Conservation (phyloP, 495 filamentous ascomycete species). For the Aspergillus cristatus region DNA sequence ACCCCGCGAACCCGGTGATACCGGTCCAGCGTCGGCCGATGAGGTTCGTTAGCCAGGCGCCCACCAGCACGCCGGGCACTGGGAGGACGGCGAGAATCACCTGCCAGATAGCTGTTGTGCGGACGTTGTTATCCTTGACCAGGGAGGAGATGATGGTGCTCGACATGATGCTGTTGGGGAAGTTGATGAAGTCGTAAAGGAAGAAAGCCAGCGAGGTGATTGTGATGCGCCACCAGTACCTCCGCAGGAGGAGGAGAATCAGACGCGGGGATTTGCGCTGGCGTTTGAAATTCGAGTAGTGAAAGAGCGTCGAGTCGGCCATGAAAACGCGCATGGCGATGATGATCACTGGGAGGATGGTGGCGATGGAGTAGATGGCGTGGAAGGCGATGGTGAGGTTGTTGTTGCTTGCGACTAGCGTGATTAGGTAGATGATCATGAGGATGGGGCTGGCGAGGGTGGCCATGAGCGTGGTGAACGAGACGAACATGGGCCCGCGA, state of each 20-base stretch:
- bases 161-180: conserved; percentile 30
- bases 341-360: conserved; percentile 20
- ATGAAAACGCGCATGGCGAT: conserved; percentile 24
- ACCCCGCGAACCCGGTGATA: conserved; percentile 24
- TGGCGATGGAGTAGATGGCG: conserved; percentile 24
- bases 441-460: conserved; percentile 23
- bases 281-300: conserved; percentile 20
- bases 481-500: conserved; percentile 25
- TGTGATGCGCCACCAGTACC: conserved; percentile 21
- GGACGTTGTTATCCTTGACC: conserved; percentile 21
- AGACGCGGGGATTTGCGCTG: conserved; percentile 11
- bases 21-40: conserved; percentile 26
- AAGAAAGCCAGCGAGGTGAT: conserved; percentile 27
- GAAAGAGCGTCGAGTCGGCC: conserved; percentile 24
- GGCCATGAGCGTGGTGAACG: conserved; percentile 29
- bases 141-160: conserved; percentile 30
- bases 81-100: conserved; percentile 27
- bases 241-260: conserved; percentile 17
- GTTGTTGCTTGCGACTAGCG: conserved; percentile 23
- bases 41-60: conserved; percentile 23
- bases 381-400: conserved; percentile 24
- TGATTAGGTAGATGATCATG: conserved; percentile 27
- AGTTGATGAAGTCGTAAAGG: conserved; percentile 31
- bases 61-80: conserved; percentile 26
- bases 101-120: conserved; percentile 28